Evolutionary conservation across 1,284 basidiomycete species (phyloP).

Genomic region (Ganoderma multipileum): DNA sequence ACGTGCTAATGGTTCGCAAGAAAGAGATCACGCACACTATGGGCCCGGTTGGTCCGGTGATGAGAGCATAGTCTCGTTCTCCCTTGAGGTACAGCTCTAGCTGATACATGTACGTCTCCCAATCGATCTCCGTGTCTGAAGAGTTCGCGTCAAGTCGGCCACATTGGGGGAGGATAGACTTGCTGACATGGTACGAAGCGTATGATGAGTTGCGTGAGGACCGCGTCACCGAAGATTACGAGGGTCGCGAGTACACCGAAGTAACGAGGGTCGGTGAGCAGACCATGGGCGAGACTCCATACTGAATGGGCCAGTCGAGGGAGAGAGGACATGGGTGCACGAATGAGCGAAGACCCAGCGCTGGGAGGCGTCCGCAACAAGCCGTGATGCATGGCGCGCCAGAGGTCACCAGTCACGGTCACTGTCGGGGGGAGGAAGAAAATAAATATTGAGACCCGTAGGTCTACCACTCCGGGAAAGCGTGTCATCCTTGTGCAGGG

Average conservation of each 20-base stretch:
- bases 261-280: conserved; percentile 66
- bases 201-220: conserved; percentile 82
- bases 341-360: not conserved
- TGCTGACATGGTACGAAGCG: conserved; percentile 76
- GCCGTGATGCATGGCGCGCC: not conserved
- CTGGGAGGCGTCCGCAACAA: not conserved
- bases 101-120: conserved; percentile 92
- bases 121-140: conserved; percentile 99
- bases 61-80: conserved; percentile 85
- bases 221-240: conserved; percentile 74
- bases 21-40: conserved; percentile 75
- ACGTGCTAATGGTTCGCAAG: not conserved
- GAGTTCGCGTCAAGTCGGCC: conserved; percentile 20
- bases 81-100: conserved; percentile 82
- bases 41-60: conserved; percentile 92
- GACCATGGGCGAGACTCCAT: conserved; percentile 22
- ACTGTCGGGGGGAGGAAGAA: not conserved
- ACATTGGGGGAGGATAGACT: conserved; percentile 17
- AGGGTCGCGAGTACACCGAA: conserved; percentile 71
- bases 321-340: conserved; percentile 18
- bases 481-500: conserved; percentile 33
- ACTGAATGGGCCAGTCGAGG: conserved; percentile 7
- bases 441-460: conserved; percentile 33
- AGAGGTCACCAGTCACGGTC: not conserved
- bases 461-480: conserved; percentile 33